Conservation (phyloP, 2,329 filamentous ascomycete genomes). For the Talaromyces pinophilus region DNA sequence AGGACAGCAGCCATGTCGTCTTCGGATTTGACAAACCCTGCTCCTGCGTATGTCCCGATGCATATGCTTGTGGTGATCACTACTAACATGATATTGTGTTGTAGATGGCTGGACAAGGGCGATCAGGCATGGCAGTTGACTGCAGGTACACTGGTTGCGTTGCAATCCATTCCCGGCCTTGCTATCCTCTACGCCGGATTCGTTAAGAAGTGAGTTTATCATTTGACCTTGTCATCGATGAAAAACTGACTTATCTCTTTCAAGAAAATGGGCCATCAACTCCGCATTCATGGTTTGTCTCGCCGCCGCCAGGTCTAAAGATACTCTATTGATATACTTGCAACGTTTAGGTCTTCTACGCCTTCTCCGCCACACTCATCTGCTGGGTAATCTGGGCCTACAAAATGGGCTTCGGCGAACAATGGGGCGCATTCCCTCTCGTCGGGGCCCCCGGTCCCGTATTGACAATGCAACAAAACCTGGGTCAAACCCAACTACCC, state of each 20-base stretch:
- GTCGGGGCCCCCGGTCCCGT: constrained; percentile 52
- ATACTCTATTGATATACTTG: not conserved
- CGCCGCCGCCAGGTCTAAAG: not conserved
- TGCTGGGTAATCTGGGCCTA: constrained; percentile 55
- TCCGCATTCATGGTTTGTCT: constrained; percentile 50
- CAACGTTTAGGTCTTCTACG: constrained; percentile 45
- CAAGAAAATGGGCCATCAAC: constrained; percentile 52
- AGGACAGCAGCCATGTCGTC: not conserved
- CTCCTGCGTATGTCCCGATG: constrained; percentile 20
- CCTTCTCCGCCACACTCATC: constrained; percentile 51
- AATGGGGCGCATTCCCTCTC: constrained; percentile 50
- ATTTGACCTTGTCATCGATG: not conserved
- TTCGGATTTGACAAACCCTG: constrained; percentile 23
- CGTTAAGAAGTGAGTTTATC: constrained; percentile 35
- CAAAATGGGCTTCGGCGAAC: constrained; percentile 51
- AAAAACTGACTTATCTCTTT: not conserved
- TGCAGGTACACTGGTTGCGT: constrained; percentile 51
- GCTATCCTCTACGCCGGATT: constrained; percentile 54
- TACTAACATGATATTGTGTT: not conserved
- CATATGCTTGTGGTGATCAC: not conserved
- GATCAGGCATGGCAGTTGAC: constrained; percentile 58
- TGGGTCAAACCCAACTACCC: constrained; percentile 47
- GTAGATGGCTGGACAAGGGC: constrained; percentile 45
- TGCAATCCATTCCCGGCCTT: constrained; percentile 54
- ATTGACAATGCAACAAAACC: constrained; percentile 48